Base-by-base conservation (phyloP, 2,329 filamentous ascomycete species). In the Grosmannia serpens region DNA sequence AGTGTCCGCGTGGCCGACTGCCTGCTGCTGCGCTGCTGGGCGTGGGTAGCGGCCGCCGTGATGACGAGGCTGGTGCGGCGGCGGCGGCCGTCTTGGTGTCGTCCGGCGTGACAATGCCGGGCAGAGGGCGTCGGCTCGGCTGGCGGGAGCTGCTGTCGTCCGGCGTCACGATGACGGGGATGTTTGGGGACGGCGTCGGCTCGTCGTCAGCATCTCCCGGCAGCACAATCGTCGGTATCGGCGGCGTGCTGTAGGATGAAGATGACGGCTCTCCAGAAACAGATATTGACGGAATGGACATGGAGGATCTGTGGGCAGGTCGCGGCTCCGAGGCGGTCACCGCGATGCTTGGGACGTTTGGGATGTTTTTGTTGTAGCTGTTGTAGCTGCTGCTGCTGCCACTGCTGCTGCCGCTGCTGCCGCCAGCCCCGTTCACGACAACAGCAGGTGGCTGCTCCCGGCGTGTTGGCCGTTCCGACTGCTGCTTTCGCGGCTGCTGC, bases 301-400 rank as follows among this genome's bases (percentile, higher is more conserved):
- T 44, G 5, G 56, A 20, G 38, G 59, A 52, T 6, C 20, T 22
- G 27, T 13, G 4, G 2, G 35, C 13, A 15, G 55, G 17, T n/a
- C 17, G 38, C 27, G 20, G 26, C 10, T 57, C 55, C 9, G 76
- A 72, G 3, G 77, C 20, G 35, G 38, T 75, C 24, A 77, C 66
- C 57, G 77, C 71, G 64, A 86, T 82, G 38, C 70, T 73, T 6
- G 85, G 85, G 38, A 76, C 73, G 59, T 15, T 17, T 44, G 41
- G 17, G 4, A n/a, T 44, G 41, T 4, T 44, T 8, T 44, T 10
- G 20, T 44, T 44, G n/a, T n/a, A n/a, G n/a, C n/a, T n/a, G n/a
- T n/a, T n/a, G n/a, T n/a, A n/a, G n/a, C n/a, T n/a, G 41, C 9
- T 41, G 26, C 41, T 47, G 26, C 27, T 29, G 4, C 35, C 11